phyloP scores from a whole-genome alignment of 352 stramenopile genomes.

The Elongisporangium anandrum region DNA sequence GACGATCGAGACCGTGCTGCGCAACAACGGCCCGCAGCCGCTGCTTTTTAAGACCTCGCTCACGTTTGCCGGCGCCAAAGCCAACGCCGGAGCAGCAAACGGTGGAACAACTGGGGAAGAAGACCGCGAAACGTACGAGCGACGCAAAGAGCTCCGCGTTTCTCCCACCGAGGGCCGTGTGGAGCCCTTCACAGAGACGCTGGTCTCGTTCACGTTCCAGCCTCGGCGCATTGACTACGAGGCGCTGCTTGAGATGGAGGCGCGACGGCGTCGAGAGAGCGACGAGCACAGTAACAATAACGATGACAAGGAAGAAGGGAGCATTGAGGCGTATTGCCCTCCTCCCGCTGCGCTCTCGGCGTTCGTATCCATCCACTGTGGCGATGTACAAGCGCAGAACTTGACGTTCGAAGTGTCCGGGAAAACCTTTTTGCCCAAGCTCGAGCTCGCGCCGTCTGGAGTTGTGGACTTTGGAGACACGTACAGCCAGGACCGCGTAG shows the following conservation, averaged over 20 bases:
- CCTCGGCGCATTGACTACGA: constrained; percentile 32
- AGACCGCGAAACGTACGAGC: constrained; percentile 61
- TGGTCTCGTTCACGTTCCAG: constrained; percentile 46
- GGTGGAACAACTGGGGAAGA: constrained; percentile 22
- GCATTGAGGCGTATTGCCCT: not conserved
- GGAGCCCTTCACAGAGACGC: constrained; percentile 46
- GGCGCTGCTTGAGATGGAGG: constrained; percentile 20
- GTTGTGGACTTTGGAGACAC: constrained; percentile 84
- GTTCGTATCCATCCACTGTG: constrained; percentile 71
- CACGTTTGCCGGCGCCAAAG: constrained; percentile 24
- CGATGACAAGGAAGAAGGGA: constrained; percentile 1
- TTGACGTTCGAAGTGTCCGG: constrained; percentile 73
- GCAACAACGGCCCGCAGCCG: constrained; percentile 74
- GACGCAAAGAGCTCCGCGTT: constrained; percentile 65
- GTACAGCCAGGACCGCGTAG: constrained; percentile 63
- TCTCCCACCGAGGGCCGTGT: constrained; percentile 48
- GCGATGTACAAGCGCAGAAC: constrained; percentile 62
- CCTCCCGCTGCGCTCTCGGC: constrained; percentile 31
- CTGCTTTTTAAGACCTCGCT: constrained; percentile 59
- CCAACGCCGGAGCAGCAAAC: not conserved
- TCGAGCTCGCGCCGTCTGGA: constrained; percentile 36
- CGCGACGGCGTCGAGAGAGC: constrained; percentile 13
- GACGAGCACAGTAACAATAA: constrained; percentile 8
- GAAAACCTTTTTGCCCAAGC: constrained; percentile 43
- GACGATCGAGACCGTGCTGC: constrained; percentile 56